These are phyloP conservation scores for Platanthera zijinensis DNA, from an alignment of 106 monocot species.

Conservation along the genomic window DNA sequence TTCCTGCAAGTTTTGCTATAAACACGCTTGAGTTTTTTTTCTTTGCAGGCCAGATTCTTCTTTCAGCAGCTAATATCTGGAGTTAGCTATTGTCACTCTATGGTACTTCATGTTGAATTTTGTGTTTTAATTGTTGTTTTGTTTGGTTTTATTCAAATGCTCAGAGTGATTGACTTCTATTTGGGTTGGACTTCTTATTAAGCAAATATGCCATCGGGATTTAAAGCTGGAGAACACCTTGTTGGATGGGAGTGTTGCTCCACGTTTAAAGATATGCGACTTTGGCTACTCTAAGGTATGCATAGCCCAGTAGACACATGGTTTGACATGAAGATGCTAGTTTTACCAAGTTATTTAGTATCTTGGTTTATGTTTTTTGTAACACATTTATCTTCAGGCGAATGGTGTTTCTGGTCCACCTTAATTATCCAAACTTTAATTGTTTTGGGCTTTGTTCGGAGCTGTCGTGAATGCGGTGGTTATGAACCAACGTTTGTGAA, in stretches of 20 bases:
- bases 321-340: background rate
- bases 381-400: background rate
- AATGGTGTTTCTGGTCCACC: background rate
- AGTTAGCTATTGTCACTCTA: slow-evolving; percentile 19
- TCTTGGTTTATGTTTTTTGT: background rate
- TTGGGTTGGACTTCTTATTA: background rate
- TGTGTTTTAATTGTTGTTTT: background rate
- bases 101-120: slow-evolving; percentile 13
- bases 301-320: background rate
- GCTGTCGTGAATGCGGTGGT: background rate
- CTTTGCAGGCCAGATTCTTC: slow-evolving; percentile 14
- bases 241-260: slow-evolving; percentile 20
- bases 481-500: no score
- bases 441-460: no score
- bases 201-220: slow-evolving; percentile 28
- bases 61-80: slow-evolving; percentile 24
- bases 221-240: slow-evolving; percentile 26
- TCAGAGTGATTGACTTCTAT: background rate
- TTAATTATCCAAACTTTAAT: background rate
- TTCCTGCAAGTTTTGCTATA: background rate
- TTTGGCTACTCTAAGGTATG: slow-evolving; percentile 29
- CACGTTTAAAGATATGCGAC: slow-evolving; percentile 24
- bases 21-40: background rate
- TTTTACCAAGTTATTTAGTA: background rate
- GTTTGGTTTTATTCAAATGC: background rate